A percentile compares a stretch with the other conserved stretches of the same genome.
phyloP scores from a whole-genome alignment of 2,329 filamentous ascomycete genomes.

The Alternaria burnsii region DNA sequence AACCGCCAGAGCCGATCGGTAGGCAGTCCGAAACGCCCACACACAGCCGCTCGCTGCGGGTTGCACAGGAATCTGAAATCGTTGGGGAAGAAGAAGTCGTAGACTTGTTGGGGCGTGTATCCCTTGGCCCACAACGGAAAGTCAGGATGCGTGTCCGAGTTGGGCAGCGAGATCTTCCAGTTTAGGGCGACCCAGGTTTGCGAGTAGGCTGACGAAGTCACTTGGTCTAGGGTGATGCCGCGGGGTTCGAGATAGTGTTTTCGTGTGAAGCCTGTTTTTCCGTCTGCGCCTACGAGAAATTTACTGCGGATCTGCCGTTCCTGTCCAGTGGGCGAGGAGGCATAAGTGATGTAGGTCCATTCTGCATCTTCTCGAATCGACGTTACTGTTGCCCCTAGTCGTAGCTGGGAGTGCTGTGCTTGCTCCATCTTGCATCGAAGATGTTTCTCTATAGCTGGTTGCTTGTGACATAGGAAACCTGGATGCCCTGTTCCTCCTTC shows the following conservation, averaged over 20 bases:
- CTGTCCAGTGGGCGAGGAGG: not conserved
- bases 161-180: not conserved
- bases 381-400: not conserved
- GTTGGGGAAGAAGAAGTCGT: not conserved
- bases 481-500: not conserved
- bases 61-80: conserved; percentile 4
- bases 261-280: not conserved
- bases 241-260: conserved; percentile 4
- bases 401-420: not conserved
- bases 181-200: not conserved
- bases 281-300: conserved; percentile 5
- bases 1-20: not conserved
- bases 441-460: not conserved
- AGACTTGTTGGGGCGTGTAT: not conserved
- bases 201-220: not conserved
- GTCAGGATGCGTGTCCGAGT: not conserved
- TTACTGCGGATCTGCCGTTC: not conserved
- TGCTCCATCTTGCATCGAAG: not conserved
- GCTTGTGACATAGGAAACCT: conserved; percentile 1
- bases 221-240: not conserved
- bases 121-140: not conserved
- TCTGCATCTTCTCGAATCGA: not conserved
- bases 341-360: not conserved
- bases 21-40: not conserved
- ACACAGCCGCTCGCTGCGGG: not conserved